Evolutionary conservation across 2,329 filamentous ascomycete genomes (phyloP).

Genomic region (Aureobasidium vineae): DNA sequence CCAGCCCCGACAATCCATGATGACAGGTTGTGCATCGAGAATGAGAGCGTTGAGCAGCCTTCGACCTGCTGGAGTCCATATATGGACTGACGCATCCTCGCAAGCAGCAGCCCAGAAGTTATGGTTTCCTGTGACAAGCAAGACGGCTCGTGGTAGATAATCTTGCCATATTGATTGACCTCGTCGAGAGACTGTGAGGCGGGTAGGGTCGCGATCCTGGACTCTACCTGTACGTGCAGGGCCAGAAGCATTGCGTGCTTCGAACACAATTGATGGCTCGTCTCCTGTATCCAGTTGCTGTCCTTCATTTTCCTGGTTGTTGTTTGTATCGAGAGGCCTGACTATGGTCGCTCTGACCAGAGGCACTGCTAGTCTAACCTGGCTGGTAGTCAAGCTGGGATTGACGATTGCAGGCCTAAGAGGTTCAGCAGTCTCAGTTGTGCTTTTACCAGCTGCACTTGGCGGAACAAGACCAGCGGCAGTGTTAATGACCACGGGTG

Average conservation of each 20-base stretch:
- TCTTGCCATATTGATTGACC: slow-evolving; percentile 89
- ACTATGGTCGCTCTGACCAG: slow-evolving; percentile 80
- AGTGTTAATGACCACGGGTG: slow-evolving; percentile 72
- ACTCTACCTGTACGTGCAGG: slow-evolving; percentile 58
- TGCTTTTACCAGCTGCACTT: slow-evolving; percentile 59
- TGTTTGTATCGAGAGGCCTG: slow-evolving; percentile 67
- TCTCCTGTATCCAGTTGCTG: slow-evolving; percentile 52
- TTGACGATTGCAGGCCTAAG: slow-evolving; percentile 84
- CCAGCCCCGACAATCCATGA: slow-evolving; percentile 83
- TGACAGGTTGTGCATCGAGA: slow-evolving; percentile 88
- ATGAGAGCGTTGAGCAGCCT: slow-evolving; percentile 81
- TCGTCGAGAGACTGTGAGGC: slow-evolving; percentile 76
- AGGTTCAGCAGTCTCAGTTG: slow-evolving; percentile 71
- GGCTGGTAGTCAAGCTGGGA: slow-evolving; percentile 75
- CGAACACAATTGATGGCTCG: slow-evolving; percentile 67
- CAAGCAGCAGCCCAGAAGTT: slow-evolving; percentile 91
- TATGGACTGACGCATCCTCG: slow-evolving; percentile 85
- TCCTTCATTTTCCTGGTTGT: slow-evolving; percentile 44
- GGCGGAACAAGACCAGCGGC: slow-evolving; percentile 76
- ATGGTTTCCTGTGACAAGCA: slow-evolving; percentile 87
- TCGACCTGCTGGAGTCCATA: slow-evolving; percentile 90
- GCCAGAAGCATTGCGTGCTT: slow-evolving; percentile 77
- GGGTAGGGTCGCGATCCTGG: slow-evolving; percentile 74
- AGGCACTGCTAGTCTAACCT: slow-evolving; percentile 82
- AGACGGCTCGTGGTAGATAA: slow-evolving; percentile 78